phyloP scores from a whole-genome alignment of 257 asterid species.

The Anisodus tanguticus region DNA sequence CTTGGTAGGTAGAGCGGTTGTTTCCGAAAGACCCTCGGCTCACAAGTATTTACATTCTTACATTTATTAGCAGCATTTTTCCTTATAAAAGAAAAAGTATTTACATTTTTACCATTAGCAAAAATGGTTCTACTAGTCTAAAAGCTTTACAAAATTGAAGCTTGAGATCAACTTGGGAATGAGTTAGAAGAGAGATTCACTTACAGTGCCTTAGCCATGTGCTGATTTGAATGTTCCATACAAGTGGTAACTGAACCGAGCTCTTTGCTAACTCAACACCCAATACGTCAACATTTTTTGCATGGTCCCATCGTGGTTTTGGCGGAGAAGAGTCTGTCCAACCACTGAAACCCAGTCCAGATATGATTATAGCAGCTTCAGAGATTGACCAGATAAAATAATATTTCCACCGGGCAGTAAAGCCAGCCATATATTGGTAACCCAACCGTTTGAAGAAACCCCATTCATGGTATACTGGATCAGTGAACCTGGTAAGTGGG shows the following conservation, averaged over 20 bases:
- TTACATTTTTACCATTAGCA: constrained; percentile 5
- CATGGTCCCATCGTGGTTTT: constrained; percentile 86
- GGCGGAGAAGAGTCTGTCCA: constrained; percentile 88
- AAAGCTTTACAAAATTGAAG: constrained; percentile 13
- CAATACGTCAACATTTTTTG: constrained; percentile 85
- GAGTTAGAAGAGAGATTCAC: constrained; percentile 41
- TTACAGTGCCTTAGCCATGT: constrained; percentile 99
- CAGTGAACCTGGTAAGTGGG: constrained; percentile 85
- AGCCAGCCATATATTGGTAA: constrained; percentile 90
- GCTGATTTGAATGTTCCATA: constrained; percentile 99
- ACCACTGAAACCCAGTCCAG: constrained; percentile 98
- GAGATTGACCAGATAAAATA: constrained; percentile 98
- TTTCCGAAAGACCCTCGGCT: background rate
- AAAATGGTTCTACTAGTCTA: constrained; percentile 25
- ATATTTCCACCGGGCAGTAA: constrained; percentile 97
- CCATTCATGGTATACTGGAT: constrained; percentile 78
- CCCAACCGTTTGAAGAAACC: constrained; percentile 80
- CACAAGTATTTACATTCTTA: background rate
- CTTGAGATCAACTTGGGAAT: constrained; percentile 5
- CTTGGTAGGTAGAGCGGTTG: too few species aligned
- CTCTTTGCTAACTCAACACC: constrained; percentile 95
- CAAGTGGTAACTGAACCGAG: constrained; percentile 88
- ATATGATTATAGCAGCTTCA: constrained; percentile 84
- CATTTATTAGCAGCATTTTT: too few species aligned
- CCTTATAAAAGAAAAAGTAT: background rate